phyloP scores from a whole-genome alignment of 257 asterid species.

The Leptodermis oblonga region DNA sequence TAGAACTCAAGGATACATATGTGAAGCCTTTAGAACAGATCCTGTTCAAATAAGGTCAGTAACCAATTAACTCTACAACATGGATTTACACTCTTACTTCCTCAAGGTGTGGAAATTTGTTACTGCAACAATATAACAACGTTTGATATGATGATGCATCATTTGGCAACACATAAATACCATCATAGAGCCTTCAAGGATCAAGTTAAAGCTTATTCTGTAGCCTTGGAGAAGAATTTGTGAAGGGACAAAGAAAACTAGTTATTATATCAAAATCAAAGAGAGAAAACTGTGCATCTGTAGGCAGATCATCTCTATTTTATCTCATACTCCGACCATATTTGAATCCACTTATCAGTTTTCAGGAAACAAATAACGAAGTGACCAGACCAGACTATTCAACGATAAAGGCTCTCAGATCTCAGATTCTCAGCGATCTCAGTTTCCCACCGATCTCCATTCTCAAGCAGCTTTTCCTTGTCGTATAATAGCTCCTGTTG shows the following conservation, averaged over 20 bases:
- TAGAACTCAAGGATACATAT: too few species aligned
- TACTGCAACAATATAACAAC: too few species aligned
- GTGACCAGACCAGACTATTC: slow-evolving; percentile 18
- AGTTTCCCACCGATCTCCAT: slow-evolving; percentile 67
- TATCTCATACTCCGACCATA: not conserved
- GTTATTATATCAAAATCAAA: too few species aligned
- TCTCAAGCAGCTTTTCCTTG: slow-evolving; percentile 93
- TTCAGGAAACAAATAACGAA: not conserved
- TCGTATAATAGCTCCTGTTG: slow-evolving; percentile 83
- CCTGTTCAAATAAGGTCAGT: too few species aligned
- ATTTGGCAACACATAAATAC: too few species aligned
- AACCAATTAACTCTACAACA: too few species aligned
- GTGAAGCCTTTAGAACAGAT: too few species aligned
- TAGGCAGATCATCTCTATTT: not conserved
- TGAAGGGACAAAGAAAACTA: not conserved
- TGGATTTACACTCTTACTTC: too few species aligned
- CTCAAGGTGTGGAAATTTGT: too few species aligned
- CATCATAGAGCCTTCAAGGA: not conserved
- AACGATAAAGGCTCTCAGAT: slow-evolving; percentile 86
- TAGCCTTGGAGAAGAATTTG: not conserved
- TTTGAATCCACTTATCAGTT: not conserved
- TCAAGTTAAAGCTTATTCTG: slow-evolving; percentile 4
- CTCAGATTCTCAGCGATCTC: slow-evolving; percentile 53
- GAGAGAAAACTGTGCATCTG: not conserved
- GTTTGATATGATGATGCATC: too few species aligned